Evolutionary conservation across 305 asterid genomes (phyloP).

Genomic region (Salvia sclarea): DNA sequence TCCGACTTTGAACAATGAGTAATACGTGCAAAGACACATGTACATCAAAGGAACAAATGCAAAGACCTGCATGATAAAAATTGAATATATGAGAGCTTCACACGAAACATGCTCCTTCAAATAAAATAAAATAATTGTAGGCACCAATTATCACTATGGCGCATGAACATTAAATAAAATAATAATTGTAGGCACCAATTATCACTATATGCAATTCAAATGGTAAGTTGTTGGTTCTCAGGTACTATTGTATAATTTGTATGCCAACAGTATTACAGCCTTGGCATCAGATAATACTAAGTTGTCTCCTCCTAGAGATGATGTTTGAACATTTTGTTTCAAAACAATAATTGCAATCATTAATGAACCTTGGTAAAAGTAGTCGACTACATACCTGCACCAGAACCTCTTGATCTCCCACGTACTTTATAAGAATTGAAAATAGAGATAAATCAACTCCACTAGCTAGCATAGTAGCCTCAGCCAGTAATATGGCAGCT

Average conservation of each 20-base stretch:
- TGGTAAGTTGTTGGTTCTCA: neutral
- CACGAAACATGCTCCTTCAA: slow-evolving; percentile 2
- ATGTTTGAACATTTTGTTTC: slow-evolving; percentile 3
- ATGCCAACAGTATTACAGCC: neutral
- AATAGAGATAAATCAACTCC: slow-evolving; percentile 96
- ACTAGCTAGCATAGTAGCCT: slow-evolving; percentile 90
- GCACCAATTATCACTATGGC: neutral
- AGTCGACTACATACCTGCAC: slow-evolving; percentile 68
- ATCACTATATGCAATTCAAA: neutral
- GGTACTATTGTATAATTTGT: neutral
- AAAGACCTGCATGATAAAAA: slow-evolving; percentile 52
- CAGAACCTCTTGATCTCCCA: slow-evolving; percentile 80
- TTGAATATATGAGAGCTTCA: slow-evolving; percentile 19
- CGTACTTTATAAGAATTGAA: slow-evolving; percentile 87
- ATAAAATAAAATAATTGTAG: neutral
- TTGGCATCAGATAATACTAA: neutral
- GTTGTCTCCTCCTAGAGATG: neutral
- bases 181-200: neutral
- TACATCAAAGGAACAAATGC: slow-evolving; percentile 95
- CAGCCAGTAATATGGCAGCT: slow-evolving; percentile 87
- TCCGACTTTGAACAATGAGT: slow-evolving; percentile 91
- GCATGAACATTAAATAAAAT: neutral
- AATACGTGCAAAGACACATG: slow-evolving; percentile 97
- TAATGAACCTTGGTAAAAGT: slow-evolving; percentile 19
- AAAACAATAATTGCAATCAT: neutral